Percentiles rank a stretch among this genome's conserved stretches.
Conservation (phyloP, 1,139 yeast species). For the Debaryomyces psychrophilus region DNA sequence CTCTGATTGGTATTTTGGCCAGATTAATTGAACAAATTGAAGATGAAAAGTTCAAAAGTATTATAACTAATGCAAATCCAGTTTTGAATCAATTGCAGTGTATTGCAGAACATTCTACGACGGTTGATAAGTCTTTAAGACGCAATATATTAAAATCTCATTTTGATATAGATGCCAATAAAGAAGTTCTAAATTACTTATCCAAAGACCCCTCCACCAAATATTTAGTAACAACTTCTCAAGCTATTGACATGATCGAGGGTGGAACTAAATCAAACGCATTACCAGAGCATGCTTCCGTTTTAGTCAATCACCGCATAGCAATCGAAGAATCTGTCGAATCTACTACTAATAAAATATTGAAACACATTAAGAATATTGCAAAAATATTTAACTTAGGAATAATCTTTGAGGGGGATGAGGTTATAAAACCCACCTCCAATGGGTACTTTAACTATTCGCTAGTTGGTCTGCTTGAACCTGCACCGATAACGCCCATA, state of each 20-base stretch:
- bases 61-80: constrained; percentile 46
- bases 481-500: constrained; percentile 61
- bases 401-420: constrained; percentile 39
- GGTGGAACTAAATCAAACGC: constrained; percentile 78
- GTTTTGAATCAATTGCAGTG: constrained; percentile 45
- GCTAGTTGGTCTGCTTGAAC: constrained; percentile 43
- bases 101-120: constrained; percentile 42
- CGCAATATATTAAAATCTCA: constrained; percentile 46
- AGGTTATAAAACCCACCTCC: constrained; percentile 30
- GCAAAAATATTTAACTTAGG: constrained; percentile 54
- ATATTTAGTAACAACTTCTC: constrained; percentile 61
- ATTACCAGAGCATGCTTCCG: constrained; percentile 65
- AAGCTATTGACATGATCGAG: constrained; percentile 66
- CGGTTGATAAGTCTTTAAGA: constrained; percentile 33
- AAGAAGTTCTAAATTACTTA: constrained; percentile 41
- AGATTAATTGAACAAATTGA: constrained; percentile 44
- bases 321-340: constrained; percentile 53
- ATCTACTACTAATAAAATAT: constrained; percentile 41
- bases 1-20: constrained; percentile 50
- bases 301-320: constrained; percentile 62
- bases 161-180: constrained; percentile 43
- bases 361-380: constrained; percentile 37
- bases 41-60: constrained; percentile 34
- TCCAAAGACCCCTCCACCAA: constrained; percentile 25
- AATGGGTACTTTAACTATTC: constrained; percentile 53